phyloP scores from a whole-genome alignment of 306 rosid genomes.

The Corylus heterophylla region DNA sequence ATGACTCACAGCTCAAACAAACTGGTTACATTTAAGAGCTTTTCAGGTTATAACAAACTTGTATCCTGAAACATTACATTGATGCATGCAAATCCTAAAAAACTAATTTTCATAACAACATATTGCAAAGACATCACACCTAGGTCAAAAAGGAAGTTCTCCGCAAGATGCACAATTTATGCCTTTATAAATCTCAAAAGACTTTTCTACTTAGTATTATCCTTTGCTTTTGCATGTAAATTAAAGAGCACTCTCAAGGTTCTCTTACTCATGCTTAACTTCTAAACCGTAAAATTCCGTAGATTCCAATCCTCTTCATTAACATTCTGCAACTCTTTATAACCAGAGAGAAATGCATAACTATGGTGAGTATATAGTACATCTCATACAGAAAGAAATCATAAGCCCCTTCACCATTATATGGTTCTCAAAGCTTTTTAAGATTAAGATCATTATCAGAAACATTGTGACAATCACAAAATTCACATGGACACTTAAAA shows the following conservation, averaged over 20 bases:
- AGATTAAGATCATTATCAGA: background rate
- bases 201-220: background rate
- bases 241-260: background rate
- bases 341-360: background rate
- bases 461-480: background rate
- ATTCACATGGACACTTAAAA: background rate
- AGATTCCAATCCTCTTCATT: background rate
- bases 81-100: slow-evolving; percentile 12
- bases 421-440: background rate
- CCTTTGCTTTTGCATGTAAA: background rate
- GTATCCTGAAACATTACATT: background rate
- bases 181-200: background rate
- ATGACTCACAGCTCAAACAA: slow-evolving; percentile 1
- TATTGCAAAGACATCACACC: background rate
- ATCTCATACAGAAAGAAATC: background rate
- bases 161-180: background rate
- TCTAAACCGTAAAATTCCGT: background rate
- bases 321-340: background rate
- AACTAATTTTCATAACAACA: background rate
- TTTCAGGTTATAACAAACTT: background rate
- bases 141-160: background rate
- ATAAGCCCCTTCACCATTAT: background rate
- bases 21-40: background rate
- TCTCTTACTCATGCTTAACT: slow-evolving; percentile 1
- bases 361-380: background rate